phyloP scores from a whole-genome alignment of 2,329 filamentous ascomycete species.

The Fusarium vanettenii region DNA sequence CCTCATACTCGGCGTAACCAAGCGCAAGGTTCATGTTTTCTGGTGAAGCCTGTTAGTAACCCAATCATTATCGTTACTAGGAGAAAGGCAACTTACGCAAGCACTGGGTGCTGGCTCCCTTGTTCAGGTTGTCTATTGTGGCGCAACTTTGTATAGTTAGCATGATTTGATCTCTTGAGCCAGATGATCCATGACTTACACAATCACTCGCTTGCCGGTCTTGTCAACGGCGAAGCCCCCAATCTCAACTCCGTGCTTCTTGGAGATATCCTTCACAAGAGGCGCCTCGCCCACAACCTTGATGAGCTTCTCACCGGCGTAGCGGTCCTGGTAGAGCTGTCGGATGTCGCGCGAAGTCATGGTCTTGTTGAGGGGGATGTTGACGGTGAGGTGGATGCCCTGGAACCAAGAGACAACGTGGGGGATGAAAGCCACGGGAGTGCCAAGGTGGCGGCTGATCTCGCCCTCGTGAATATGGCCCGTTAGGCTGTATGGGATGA shows the following conservation, averaged over 20 bases:
- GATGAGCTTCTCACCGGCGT: conserved; percentile 94
- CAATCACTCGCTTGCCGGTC: conserved; percentile 89
- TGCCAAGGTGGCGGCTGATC: conserved; percentile 82
- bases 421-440: conserved; percentile 84
- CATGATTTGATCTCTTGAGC: background rate
- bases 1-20: conserved; percentile 53
- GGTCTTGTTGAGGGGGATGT: conserved; percentile 83
- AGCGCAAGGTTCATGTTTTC: conserved; percentile 96
- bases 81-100: conserved; percentile 44
- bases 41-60: conserved; percentile 45
- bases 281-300: conserved; percentile 92
- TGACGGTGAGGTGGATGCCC: conserved; percentile 92
- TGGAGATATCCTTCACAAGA: background rate
- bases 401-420: conserved; percentile 98
- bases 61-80: conserved; percentile 60
- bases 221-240: conserved; percentile 91
- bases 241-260: background rate
- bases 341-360: conserved; percentile 94
- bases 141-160: background rate
- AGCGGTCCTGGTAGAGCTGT: conserved; percentile 95
- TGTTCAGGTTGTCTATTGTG: background rate
- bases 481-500: conserved; percentile 78
- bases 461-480: conserved; percentile 97
- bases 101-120: background rate
- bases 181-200: conserved; percentile 52